Percentiles rank a stretch among this genome's conserved stretches.
Conservation (phyloP, 768 basidiomycete species). For the Gloeophyllum trabeum region DNA sequence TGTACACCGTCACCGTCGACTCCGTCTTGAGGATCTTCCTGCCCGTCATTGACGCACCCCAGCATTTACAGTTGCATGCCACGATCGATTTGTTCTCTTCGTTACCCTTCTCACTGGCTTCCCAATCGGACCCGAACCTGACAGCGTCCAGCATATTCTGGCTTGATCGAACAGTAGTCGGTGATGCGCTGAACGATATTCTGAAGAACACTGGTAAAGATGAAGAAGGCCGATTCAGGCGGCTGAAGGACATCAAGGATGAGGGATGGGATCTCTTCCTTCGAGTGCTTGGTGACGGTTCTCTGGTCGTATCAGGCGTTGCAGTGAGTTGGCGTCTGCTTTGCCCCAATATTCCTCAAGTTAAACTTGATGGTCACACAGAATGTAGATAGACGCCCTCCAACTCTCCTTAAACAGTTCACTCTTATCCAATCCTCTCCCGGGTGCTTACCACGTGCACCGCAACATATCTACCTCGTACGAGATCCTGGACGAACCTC, state of each 20-base stretch:
- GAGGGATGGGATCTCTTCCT: slow-evolving; percentile 77
- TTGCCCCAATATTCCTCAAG: neutral
- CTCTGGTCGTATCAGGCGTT: slow-evolving; percentile 61
- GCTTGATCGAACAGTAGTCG: slow-evolving; percentile 54
- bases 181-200: slow-evolving; percentile 30
- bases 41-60: slow-evolving; percentile 80
- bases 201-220: slow-evolving; percentile 20
- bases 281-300: slow-evolving; percentile 60
- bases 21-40: slow-evolving; percentile 76
- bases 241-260: slow-evolving; percentile 51
- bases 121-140: slow-evolving; percentile 11
- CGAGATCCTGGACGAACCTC: slow-evolving; percentile 1
- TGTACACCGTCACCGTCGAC: slow-evolving; percentile 80
- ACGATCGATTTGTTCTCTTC: slow-evolving; percentile 65
- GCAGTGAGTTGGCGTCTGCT: slow-evolving; percentile 35
- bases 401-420: slow-evolving; percentile 70
- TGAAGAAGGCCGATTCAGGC: slow-evolving; percentile 32
- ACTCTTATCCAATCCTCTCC: slow-evolving; percentile 56
- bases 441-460: slow-evolving; percentile 32
- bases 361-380: slow-evolving; percentile 16
- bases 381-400: slow-evolving; percentile 87
- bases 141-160: slow-evolving; percentile 49
- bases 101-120: slow-evolving; percentile 27
- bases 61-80: slow-evolving; percentile 75
- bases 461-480: slow-evolving; percentile 35